Conservation (phyloP, 2,329 filamentous ascomycete species). For the Colletotrichum horii region DNA sequence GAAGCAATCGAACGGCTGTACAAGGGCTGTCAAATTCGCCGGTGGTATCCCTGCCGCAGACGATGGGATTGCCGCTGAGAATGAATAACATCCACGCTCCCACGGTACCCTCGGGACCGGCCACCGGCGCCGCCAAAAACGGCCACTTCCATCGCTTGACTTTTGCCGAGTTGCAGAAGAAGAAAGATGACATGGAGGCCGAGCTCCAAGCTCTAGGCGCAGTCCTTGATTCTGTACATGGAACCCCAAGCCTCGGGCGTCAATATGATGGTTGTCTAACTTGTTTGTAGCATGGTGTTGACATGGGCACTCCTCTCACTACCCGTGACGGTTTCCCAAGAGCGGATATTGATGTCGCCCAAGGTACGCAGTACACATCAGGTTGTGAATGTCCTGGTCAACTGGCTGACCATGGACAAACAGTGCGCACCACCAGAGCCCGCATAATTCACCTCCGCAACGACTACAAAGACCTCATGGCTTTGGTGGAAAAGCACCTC, state of each 20-base stretch:
- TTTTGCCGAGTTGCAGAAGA: constrained; percentile 79
- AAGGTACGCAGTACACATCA: constrained; percentile 62
- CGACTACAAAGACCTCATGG: constrained; percentile 92
- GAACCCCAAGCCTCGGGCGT: neutral
- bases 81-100: constrained; percentile 66
- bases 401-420: constrained; percentile 9
- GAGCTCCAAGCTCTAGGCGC: constrained; percentile 85
- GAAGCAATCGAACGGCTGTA: neutral
- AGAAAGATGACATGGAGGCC: constrained; percentile 84
- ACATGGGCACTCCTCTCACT: constrained; percentile 87
- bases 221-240: constrained; percentile 82
- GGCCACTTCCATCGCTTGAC: constrained; percentile 69
- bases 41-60: neutral
- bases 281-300: constrained; percentile 78
- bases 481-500: constrained; percentile 80
- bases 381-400: neutral
- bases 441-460: constrained; percentile 90
- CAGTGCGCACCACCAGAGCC: constrained; percentile 90
- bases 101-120: constrained; percentile 75
- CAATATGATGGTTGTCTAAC: neutral
- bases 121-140: constrained; percentile 64
- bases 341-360: constrained; percentile 91
- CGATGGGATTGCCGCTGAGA: constrained; percentile 30
- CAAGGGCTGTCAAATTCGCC: neutral
- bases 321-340: constrained; percentile 92